These are phyloP conservation scores for Heliocybe sulcata DNA, from an alignment of 1,284 basidiomycete species.

Conservation along the genomic window DNA sequence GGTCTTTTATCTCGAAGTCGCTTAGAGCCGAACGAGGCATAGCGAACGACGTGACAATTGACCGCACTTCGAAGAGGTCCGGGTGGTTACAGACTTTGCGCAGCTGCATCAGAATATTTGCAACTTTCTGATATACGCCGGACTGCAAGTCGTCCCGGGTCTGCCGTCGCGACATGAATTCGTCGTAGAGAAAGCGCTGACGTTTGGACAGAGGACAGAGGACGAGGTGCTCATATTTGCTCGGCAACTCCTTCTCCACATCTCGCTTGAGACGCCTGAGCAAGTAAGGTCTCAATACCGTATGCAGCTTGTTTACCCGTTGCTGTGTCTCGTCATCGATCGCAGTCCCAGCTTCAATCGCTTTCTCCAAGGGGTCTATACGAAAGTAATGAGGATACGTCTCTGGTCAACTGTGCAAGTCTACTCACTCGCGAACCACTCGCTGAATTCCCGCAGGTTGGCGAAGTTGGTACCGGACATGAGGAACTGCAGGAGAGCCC, in stretches of 20 bases:
- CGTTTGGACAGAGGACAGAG: conserved; percentile 91
- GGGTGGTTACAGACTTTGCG: conserved; percentile 96
- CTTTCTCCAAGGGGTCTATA: conserved; percentile 87
- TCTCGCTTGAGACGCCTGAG: conserved; percentile 92
- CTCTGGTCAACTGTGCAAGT: not conserved
- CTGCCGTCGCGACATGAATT: conserved; percentile 92
- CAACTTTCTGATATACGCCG: conserved; percentile 86
- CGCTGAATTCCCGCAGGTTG: conserved; percentile 89
- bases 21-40: conserved; percentile 78
- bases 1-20: conserved; percentile 85
- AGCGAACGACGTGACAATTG: conserved; percentile 89
- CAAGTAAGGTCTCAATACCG: conserved; percentile 89
- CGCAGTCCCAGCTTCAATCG: conserved; percentile 80
- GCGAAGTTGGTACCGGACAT: conserved; percentile 94
- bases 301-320: conserved; percentile 87
- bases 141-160: conserved; percentile 84
- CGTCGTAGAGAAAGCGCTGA: conserved; percentile 96
- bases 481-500: conserved; percentile 92
- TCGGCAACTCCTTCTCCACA: conserved; percentile 93
- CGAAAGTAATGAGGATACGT: conserved; percentile 1
- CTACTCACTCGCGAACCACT: conserved; percentile 91
- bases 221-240: conserved; percentile 92
- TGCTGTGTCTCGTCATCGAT: conserved; percentile 83
- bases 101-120: conserved; percentile 96
- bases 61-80: conserved; percentile 91